Evolutionary conservation across 805 yeast genomes (phyloP), one percentile per base, ranked within the genome.

Genomic region (Naumovozyma baii): DNA sequence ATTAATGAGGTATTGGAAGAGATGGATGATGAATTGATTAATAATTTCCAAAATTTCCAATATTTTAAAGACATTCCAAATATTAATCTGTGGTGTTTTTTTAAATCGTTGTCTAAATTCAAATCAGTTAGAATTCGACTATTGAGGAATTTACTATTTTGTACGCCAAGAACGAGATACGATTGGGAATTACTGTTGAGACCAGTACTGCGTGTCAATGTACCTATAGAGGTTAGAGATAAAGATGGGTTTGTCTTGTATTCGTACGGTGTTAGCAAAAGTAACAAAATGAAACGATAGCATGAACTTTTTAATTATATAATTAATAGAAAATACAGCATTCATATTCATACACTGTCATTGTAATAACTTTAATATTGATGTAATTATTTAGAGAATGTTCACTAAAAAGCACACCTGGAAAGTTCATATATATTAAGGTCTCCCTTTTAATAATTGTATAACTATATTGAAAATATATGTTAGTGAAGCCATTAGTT

Each of bases 211-310:
- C 59, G 62, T 15, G 54, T 53, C 1, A 43, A 50, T 12, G 64
- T 60, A 10, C 59, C 64, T 2, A 50, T 63, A 8, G 57, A 61
- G 37, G 68, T 66, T 1, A 52, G 57, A 34, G 69, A 61, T 39
- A 58, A 46, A 33, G 65, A 61, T 49, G 68, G 63, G n/a, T 52
- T 69, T 47, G 64, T 72, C 44, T 65, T 67, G 37, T 69, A 69
- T 43, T 55, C 68, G 19, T 51, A 56, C 39, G 57, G 63, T 34
- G 15, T 12, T 13, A 29, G 5, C 13, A 29, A 29, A 8, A 9
- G 13, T 8, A 29, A 29, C 7, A 12, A 29, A 29, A 29, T 5
- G 26, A 22, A 10, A 10, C 7, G 26, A 10, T 22, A 10, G 10
- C 26, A 22, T 22, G 7, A 22, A 22, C 9, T 22, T 10, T 22